Conservation (phyloP, 768 basidiomycete genomes). For the Macrocybe gigantea region DNA sequence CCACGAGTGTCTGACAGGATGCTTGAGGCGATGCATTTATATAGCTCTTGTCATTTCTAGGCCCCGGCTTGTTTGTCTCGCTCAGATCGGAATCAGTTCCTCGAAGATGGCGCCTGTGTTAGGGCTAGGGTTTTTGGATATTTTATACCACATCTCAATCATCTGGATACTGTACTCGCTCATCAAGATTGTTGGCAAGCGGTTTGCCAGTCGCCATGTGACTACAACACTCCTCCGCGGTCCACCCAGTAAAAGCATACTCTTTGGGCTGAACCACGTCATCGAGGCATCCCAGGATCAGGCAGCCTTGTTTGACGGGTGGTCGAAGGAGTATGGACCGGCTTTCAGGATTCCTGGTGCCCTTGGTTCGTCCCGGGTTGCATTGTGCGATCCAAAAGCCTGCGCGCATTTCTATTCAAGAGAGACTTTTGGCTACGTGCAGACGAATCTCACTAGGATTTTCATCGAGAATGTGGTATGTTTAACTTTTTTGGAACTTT, state of each 20-base stretch:
- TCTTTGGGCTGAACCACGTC: slow-evolving; percentile 6
- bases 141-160: no score
- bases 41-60: no score
- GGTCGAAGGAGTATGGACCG: slow-evolving; percentile 10
- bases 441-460: background rate
- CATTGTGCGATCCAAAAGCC: slow-evolving; percentile 18
- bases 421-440: slow-evolving; percentile 10
- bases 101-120: no score
- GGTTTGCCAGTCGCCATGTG: no score
- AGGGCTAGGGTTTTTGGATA: no score
- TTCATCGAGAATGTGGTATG: slow-evolving; percentile 3
- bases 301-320: slow-evolving; percentile 7
- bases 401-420: slow-evolving; percentile 15
- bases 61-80: no score
- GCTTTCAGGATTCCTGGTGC: slow-evolving; percentile 6
- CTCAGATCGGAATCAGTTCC: no score
- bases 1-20: no score
- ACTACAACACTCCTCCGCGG: background rate
- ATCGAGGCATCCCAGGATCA: slow-evolving; percentile 1
- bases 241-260: slow-evolving; percentile 7
- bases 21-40: no score
- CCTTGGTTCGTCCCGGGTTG: slow-evolving; percentile 8
- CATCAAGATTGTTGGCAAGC: no score
- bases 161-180: no score
- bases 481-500: background rate